Evolutionary conservation across 2,329 filamentous ascomycete genomes (phyloP).

Genomic region (Aureobasidium sp.): DNA sequence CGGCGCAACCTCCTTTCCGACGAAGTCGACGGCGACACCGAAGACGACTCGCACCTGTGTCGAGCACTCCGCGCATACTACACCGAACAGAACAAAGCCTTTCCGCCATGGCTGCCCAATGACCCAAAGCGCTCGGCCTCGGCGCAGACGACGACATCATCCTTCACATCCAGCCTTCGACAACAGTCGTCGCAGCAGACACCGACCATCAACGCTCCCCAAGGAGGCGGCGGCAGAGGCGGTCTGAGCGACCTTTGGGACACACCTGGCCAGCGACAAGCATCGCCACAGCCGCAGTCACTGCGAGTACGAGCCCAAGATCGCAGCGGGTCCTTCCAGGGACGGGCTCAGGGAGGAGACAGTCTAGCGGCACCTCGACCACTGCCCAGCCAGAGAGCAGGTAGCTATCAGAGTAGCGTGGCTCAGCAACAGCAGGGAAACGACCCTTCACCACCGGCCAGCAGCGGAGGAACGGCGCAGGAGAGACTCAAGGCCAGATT

Average conservation of each 20-base stretch:
- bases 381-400: constrained; percentile 64
- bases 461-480: constrained; percentile 58
- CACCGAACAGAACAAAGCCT: constrained; percentile 72
- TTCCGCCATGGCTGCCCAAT: constrained; percentile 81
- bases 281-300: constrained; percentile 21
- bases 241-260: constrained; percentile 57
- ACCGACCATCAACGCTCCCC: constrained; percentile 25
- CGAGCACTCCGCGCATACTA: constrained; percentile 92
- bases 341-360: constrained; percentile 1
- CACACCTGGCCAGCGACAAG: constrained; percentile 35
- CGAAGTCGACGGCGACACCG: constrained; percentile 48
- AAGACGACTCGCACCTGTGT: constrained; percentile 92
- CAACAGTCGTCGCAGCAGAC: constrained; percentile 35
- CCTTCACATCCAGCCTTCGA: constrained; percentile 44
- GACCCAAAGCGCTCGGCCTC: constrained; percentile 70
- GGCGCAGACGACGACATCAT: constrained; percentile 42
- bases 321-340: constrained; percentile 21
- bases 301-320: constrained; percentile 27
- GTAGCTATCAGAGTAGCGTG: constrained; percentile 60
- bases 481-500: constrained; percentile 75
- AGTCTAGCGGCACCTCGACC: constrained; percentile 42
- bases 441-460: constrained; percentile 31
- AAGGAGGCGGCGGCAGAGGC: constrained; percentile 35
- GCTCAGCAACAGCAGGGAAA: constrained; percentile 31
- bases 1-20: constrained; percentile 60